Base-by-base conservation (phyloP, 495 filamentous ascomycete genomes). In the Hyaloscypha finlandica region DNA sequence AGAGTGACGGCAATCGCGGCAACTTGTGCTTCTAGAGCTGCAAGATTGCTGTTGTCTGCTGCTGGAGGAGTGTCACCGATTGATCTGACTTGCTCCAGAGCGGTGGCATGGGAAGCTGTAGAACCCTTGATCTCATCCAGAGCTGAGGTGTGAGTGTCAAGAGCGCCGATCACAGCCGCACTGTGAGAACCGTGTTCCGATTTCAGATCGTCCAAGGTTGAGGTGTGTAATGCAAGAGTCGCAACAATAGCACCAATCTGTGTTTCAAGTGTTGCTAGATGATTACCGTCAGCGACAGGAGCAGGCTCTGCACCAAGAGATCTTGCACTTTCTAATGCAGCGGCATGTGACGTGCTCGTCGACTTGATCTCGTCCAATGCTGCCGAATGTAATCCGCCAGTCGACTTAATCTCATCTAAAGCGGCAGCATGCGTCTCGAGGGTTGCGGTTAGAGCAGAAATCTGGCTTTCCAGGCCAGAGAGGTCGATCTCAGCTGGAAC, bases 51-150 rank as follows among this genome's bases (percentile, higher is more conserved):
- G 5, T 56, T 56, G 20, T 56, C 53, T 29, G 53, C 22, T 25
- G 9, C n/a, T 29, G 53, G 53, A 29, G 53, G 22, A 48, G 42
- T 19, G 8, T 48, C 42, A 16, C 9, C 22, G 29, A 56, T 56
- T 5, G 53, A 56, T n/a, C 53, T 56, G 8, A n/a, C 8, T 31
- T 25, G 29, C 29, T 56, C 53, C n/a, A 56, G 16, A 12, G 53
- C 53, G 8, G 53, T 16, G 29, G 53, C 53, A 56, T 56, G 53
- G 20, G 9, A 56, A 14, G 20, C 6, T 6, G 31, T 61, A 11
- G 64, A 4, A 2, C n/a, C 33, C 54, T 68, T 64, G 60, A 68
- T 59, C 30, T 59, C 61, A n/a, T 64, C 62, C 22, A 68, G 30
- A 42, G 39, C 59, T 8, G 48, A 37, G 31, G 25, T 14, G 19